Conservation (phyloP, 2,329 filamentous ascomycete species). For the Epichloe brachyelytri region DNA sequence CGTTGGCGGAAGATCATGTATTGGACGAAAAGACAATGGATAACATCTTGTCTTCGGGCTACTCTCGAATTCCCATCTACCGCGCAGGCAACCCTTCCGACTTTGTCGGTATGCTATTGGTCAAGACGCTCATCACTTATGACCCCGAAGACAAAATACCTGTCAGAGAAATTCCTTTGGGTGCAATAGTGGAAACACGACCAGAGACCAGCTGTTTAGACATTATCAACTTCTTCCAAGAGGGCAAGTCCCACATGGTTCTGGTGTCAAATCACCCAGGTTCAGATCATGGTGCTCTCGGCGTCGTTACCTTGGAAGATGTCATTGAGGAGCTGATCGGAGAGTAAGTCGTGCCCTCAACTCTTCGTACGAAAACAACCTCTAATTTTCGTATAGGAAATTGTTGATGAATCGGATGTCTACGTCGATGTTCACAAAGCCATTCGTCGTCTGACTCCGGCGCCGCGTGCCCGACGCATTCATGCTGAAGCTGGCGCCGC, state of each 20-base stretch:
- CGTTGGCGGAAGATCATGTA: slow-evolving; percentile 87
- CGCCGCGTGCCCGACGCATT: slow-evolving; percentile 56
- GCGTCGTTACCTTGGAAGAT: slow-evolving; percentile 92
- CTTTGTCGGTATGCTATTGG: slow-evolving; percentile 93
- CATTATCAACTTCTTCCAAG: slow-evolving; percentile 99
- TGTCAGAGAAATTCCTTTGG: slow-evolving; percentile 82
- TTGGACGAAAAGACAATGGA: slow-evolving; percentile 93
- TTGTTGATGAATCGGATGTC: slow-evolving; percentile 96
- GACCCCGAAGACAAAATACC: slow-evolving; percentile 84
- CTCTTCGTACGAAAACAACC: background rate
- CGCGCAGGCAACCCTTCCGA: slow-evolving; percentile 71
- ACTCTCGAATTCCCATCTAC: slow-evolving; percentile 92
- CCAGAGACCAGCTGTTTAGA: slow-evolving; percentile 94
- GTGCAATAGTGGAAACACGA: slow-evolving; percentile 86
- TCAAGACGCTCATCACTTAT: slow-evolving; percentile 98
- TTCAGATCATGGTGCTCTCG: slow-evolving; percentile 79
- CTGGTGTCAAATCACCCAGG: slow-evolving; percentile 82
- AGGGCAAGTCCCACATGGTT: slow-evolving; percentile 98
- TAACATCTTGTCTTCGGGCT: slow-evolving; percentile 80
- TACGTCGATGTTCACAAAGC: slow-evolving; percentile 98
- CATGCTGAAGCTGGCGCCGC: slow-evolving; percentile 23
- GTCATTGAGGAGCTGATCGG: slow-evolving; percentile 98
- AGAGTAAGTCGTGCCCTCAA: slow-evolving; percentile 50
- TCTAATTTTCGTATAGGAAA: slow-evolving; percentile 50
- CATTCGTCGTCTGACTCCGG: slow-evolving; percentile 75